Evolutionary conservation across 768 basidiomycete genomes (phyloP).

Genomic region (Tylopilus plumbeoviolaceoides): DNA sequence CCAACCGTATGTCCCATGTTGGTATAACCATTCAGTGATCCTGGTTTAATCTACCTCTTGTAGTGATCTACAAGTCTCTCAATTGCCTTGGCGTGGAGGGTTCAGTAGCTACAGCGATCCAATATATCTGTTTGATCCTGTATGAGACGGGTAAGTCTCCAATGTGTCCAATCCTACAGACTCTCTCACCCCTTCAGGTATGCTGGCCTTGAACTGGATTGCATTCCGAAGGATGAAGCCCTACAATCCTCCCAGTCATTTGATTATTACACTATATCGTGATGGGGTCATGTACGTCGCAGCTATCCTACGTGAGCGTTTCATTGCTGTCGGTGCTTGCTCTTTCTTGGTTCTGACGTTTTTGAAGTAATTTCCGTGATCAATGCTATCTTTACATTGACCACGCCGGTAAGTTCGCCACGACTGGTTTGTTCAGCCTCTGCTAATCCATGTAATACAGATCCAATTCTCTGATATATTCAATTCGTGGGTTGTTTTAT

Average conservation of each 20-base stretch:
- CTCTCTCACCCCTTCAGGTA: conserved; percentile 4
- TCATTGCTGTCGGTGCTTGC: no score
- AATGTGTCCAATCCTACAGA: not conserved
- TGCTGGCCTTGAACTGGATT: conserved; percentile 14
- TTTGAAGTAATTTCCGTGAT: conserved; percentile 15
- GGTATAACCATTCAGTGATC: not conserved
- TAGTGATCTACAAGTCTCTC: conserved; percentile 12
- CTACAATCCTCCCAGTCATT: conserved; percentile 3
- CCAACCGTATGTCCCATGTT: conserved; percentile 1
- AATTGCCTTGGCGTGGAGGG: conserved; percentile 5
- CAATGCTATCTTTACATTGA: conserved; percentile 12
- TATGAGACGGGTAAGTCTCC: conserved; percentile 13
- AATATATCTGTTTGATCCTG: conserved; percentile 9
- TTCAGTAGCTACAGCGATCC: conserved; percentile 6
- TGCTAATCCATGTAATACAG: not conserved
- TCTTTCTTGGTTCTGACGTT: not conserved
- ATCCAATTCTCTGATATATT: conserved; percentile 15
- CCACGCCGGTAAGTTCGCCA: conserved; percentile 4
- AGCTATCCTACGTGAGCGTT: conserved; percentile 12
- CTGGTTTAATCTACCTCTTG: not conserved
- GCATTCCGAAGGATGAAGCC: conserved; percentile 15
- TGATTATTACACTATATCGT: conserved; percentile 13
- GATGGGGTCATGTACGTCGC: conserved; percentile 19
- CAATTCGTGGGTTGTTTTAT: conserved; percentile 18
- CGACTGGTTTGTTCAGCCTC: not conserved